Evolutionary conservation across 495 filamentous ascomycete genomes (phyloP).

Genomic region (Penicillium coffeae): DNA sequence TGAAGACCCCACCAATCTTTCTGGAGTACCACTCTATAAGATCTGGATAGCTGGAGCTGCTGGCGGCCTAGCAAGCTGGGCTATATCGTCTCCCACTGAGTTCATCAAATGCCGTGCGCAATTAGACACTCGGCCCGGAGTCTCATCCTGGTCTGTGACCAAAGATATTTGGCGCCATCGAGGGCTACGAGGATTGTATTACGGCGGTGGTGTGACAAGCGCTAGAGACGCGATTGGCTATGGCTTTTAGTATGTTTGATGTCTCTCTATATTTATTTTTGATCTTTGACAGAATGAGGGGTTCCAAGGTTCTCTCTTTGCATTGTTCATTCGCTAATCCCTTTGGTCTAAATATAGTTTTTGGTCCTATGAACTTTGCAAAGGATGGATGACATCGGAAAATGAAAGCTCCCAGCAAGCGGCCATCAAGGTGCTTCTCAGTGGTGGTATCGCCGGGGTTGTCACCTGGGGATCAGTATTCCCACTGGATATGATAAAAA

Average conservation of each 20-base stretch:
- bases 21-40: conserved; percentile 34
- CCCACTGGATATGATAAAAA: conserved; percentile 87
- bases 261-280: not conserved
- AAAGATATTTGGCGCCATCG: conserved; percentile 55
- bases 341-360: conserved; percentile 49
- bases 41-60: conserved; percentile 73
- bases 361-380: conserved; percentile 76
- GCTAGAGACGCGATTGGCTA: conserved; percentile 81
- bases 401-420: conserved; percentile 42
- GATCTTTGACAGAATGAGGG: too few species aligned
- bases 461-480: conserved; percentile 85
- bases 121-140: conserved; percentile 38
- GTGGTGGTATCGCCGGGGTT: conserved; percentile 80
- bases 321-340: not conserved
- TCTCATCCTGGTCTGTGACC: conserved; percentile 57
- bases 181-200: conserved; percentile 69
- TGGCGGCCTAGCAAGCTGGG: conserved; percentile 76
- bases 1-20: conserved; percentile 36
- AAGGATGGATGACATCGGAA: conserved; percentile 45
- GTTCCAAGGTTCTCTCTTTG: not conserved
- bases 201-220: conserved; percentile 73
- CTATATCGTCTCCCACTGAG: conserved; percentile 79
- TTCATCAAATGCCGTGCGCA: conserved; percentile 84
- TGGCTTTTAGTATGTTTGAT: conserved; percentile 77
- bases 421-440: conserved; percentile 65